Evolutionary conservation across 495 filamentous ascomycete species (phyloP).

Genomic region (Lasiosphaeris hirsuta): DNA sequence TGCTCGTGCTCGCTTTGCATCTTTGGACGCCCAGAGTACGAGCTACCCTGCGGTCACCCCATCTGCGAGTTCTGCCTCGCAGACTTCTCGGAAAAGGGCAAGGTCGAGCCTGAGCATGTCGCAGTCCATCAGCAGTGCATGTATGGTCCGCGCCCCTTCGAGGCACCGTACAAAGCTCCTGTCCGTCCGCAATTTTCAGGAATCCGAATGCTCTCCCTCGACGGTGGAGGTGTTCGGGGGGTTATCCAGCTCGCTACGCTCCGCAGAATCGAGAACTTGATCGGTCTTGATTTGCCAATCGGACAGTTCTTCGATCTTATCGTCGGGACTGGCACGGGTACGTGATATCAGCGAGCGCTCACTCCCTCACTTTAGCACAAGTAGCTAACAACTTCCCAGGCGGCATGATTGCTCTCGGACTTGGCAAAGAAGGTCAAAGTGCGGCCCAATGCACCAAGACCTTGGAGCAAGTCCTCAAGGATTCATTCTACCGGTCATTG

Average conservation of each 20-base stretch:
- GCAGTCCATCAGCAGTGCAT: too few relatives aligned
- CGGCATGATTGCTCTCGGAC: slow-evolving; percentile 54
- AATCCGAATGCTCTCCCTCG: slow-evolving; percentile 52
- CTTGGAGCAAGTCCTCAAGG: not conserved
- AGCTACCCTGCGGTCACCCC: not conserved
- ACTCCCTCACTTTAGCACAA: slow-evolving; percentile 34
- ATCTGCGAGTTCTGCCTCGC: not conserved
- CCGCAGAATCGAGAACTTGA: slow-evolving; percentile 34
- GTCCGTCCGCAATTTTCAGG: slow-evolving; percentile 27
- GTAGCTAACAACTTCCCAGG: slow-evolving; percentile 26
- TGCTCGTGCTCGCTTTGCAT: not conserved
- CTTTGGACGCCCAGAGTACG: not conserved
- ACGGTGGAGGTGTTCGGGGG: slow-evolving; percentile 46
- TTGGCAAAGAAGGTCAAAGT: slow-evolving; percentile 41
- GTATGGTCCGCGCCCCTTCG: too few relatives aligned
- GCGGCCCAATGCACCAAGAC: not conserved
- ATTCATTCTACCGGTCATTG: not conserved
- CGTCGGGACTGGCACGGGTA: slow-evolving; percentile 47
- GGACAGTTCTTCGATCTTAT: slow-evolving; percentile 50
- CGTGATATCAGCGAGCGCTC: slow-evolving; percentile 11
- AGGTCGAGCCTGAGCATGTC: too few relatives aligned
- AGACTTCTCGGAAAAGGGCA: not conserved
- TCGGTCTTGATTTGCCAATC: slow-evolving; percentile 41
- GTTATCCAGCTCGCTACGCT: slow-evolving; percentile 49
- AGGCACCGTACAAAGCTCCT: too few relatives aligned